Evolutionary conservation across 352 stramenopile species (phyloP).

Genomic region (Pythium pyrilobum): DNA sequence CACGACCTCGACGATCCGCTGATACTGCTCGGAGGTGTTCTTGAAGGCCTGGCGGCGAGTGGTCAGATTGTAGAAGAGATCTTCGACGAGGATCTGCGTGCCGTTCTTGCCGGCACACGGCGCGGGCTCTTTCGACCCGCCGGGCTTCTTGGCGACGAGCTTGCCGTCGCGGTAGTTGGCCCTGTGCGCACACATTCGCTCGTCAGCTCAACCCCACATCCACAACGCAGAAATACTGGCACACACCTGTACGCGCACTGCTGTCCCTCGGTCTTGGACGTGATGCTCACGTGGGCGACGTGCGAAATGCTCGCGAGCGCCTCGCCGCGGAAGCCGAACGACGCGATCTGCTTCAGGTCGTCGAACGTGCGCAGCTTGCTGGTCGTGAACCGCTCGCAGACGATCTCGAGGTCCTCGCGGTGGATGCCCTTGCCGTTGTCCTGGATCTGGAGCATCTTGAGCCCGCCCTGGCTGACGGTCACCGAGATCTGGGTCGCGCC

Average conservation of each 20-base stretch:
- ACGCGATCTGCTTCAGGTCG: constrained; percentile 92
- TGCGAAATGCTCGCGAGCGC: constrained; percentile 96
- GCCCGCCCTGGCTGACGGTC: constrained; percentile 74
- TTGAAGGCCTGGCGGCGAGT: constrained; percentile 91
- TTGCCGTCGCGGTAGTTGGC: constrained; percentile 91
- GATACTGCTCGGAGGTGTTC: constrained; percentile 93
- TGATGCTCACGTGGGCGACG: constrained; percentile 91
- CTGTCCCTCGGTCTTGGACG: constrained; percentile 73
- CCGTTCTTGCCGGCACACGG: constrained; percentile 79
- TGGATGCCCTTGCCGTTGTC: constrained; percentile 94
- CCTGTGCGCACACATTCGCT: constrained; percentile 22
- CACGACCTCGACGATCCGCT: constrained; percentile 92
- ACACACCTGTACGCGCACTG: constrained; percentile 78
- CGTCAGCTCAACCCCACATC: not conserved
- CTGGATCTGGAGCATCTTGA: constrained; percentile 94
- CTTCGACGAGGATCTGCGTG: constrained; percentile 87
- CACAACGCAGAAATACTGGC: not conserved
- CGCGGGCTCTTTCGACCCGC: constrained; percentile 52
- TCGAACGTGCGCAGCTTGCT: constrained; percentile 95
- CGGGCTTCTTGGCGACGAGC: constrained; percentile 64
- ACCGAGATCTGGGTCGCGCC: constrained; percentile 82
- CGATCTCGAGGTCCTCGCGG: constrained; percentile 90
- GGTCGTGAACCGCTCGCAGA: constrained; percentile 98
- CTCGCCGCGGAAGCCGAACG: constrained; percentile 99
- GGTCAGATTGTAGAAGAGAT: constrained; percentile 99